phyloP scores from a whole-genome alignment of 2,329 filamentous ascomycete genomes.

The Bipolaris gigantea region DNA sequence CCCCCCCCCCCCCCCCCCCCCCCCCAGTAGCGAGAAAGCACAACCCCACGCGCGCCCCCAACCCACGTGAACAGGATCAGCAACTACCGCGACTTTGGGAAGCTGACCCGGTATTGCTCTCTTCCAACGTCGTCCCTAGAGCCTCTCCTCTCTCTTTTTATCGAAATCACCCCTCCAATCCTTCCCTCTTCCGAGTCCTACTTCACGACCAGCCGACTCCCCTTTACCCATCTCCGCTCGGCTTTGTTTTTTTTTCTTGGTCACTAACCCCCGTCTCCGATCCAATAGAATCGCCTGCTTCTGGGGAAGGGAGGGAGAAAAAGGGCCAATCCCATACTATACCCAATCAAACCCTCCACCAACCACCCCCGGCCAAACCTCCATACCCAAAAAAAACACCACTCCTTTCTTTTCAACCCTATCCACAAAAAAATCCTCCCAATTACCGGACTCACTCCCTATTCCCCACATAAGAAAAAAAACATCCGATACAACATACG shows the following conservation, averaged over 20 bases:
- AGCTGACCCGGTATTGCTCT: slow-evolving; percentile 9
- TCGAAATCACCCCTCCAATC: background rate
- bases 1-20: background rate
- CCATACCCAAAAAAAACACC: background rate
- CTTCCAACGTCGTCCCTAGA: background rate
- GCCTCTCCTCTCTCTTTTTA: background rate
- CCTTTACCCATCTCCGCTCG: background rate
- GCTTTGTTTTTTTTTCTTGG: background rate
- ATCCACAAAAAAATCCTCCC: background rate
- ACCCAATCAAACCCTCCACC: background rate
- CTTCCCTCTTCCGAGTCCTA: too few relatives aligned
- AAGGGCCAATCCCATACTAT: too few relatives aligned
- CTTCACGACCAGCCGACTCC: background rate
- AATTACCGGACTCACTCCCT: background rate
- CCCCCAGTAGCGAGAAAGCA: slow-evolving; percentile 6
- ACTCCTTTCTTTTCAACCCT: background rate
- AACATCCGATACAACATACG: background rate
- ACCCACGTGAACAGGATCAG: slow-evolving; percentile 12
- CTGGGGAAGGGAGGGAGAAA: too few relatives aligned
- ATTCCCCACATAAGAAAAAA: background rate
- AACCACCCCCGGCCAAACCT: background rate
- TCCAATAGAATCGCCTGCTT: background rate
- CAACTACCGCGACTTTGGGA: slow-evolving; percentile 11
- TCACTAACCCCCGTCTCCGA: background rate
- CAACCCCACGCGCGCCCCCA: slow-evolving; percentile 9